Conservation (phyloP, 1,284 basidiomycete species). For the Fistulinella staudtii region DNA sequence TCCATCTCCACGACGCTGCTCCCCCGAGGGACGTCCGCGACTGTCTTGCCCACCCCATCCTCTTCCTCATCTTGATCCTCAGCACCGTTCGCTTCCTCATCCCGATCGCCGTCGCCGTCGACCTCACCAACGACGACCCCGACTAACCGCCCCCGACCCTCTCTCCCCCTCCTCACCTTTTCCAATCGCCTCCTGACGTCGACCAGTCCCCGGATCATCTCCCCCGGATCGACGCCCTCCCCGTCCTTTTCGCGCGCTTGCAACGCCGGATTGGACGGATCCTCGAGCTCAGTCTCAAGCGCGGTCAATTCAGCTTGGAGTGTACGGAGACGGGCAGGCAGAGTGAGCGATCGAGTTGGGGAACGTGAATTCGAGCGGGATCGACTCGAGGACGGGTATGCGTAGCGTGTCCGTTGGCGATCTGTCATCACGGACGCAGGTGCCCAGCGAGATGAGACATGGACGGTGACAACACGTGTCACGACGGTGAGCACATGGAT, state of each 20-base stretch:
- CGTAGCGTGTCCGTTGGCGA: conserved; percentile 53
- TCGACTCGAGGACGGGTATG: conserved; percentile 63
- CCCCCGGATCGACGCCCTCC: conserved; percentile 66
- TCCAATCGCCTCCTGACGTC: conserved; percentile 67
- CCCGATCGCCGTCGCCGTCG: conserved; percentile 16
- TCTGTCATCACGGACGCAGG: conserved; percentile 29
- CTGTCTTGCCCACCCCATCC: conserved; percentile 9
- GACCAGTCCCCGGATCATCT: conserved; percentile 69
- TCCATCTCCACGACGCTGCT: conserved; percentile 67
- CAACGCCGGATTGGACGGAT: conserved; percentile 67
- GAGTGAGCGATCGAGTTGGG: conserved; percentile 24
- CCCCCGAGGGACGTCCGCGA: conserved; percentile 38
- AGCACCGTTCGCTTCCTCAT: conserved; percentile 7
- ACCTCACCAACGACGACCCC: conserved; percentile 52
- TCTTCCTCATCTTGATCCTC: conserved; percentile 9
- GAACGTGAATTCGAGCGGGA: conserved; percentile 28
- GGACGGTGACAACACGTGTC: not conserved
- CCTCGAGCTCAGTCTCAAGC: conserved; percentile 65
- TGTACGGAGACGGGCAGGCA: conserved; percentile 58
- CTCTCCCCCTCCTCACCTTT: conserved; percentile 60
- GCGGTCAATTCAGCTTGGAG: conserved; percentile 62
- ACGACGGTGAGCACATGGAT: not conserved
- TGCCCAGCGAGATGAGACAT: not conserved
- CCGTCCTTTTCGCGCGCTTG: conserved; percentile 41
- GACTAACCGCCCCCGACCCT: conserved; percentile 64